Conservation (phyloP, 371 early-diverging fungal genomes). For the Dichotomocladium elegans region DNA sequence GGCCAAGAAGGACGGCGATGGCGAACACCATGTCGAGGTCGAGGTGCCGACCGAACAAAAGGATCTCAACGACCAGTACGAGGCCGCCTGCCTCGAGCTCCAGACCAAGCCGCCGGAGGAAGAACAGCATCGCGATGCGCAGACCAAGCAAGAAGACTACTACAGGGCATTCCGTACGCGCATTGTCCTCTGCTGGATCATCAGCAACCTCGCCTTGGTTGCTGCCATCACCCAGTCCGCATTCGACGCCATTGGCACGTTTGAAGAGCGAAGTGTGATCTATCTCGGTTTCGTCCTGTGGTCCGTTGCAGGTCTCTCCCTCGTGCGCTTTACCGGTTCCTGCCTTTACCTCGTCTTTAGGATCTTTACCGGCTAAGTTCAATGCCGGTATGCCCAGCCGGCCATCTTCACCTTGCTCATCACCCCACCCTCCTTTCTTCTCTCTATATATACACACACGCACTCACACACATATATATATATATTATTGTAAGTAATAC, state of each 20-base stretch:
- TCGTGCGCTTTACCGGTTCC: slow-evolving; percentile 80
- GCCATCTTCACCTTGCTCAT: too few species aligned
- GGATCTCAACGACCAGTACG: slow-evolving; percentile 76
- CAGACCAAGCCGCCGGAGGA: slow-evolving; percentile 40
- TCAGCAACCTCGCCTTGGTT: slow-evolving; percentile 79
- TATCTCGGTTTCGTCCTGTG: slow-evolving; percentile 88
- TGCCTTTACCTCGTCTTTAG: slow-evolving; percentile 67
- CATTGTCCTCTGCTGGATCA: slow-evolving; percentile 69
- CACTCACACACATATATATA: too few species aligned
- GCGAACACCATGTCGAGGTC: slow-evolving; percentile 51
- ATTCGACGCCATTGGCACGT: slow-evolving; percentile 31
- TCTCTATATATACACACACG: too few species aligned
- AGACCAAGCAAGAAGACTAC: slow-evolving; percentile 82
- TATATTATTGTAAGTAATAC: too few species aligned
- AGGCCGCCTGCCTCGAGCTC: slow-evolving; percentile 59
- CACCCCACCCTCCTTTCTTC: too few species aligned
- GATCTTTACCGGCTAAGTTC: slow-evolving; percentile 29
- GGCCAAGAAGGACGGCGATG: slow-evolving; percentile 47
- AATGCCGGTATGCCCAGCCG: too few species aligned
- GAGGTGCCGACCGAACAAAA: slow-evolving; percentile 69
- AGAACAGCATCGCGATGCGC: slow-evolving; percentile 62
- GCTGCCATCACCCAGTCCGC: slow-evolving; percentile 41
- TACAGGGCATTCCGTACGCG: slow-evolving; percentile 85
- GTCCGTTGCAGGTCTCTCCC: slow-evolving; percentile 80
- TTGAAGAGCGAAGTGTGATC: slow-evolving; percentile 45